These are phyloP conservation scores for Epichloe festucae DNA, from an alignment of 2,329 filamentous ascomycete genomes.

Conservation along the genomic window DNA sequence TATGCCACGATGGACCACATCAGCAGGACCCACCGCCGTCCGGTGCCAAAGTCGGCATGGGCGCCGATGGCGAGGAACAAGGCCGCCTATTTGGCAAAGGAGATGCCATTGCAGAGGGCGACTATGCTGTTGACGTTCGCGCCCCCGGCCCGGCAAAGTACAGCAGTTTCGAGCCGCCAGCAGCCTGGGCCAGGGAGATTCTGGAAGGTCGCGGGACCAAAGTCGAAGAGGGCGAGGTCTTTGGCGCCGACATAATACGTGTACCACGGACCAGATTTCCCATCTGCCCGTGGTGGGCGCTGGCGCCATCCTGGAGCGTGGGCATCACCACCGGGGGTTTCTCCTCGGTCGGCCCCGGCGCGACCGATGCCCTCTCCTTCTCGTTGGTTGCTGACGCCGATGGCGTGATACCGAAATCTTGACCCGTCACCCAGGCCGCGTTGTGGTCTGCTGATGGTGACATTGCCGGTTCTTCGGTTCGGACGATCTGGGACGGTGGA, in stretches of 20 bases:
- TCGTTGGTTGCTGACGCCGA: not conserved
- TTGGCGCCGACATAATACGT: constrained; percentile 55
- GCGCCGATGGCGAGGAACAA: constrained; percentile 39
- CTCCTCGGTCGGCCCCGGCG: not conserved
- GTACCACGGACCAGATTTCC: constrained; percentile 17
- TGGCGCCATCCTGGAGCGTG: not conserved
- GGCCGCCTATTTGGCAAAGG: constrained; percentile 52
- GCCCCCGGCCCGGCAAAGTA: constrained; percentile 42
- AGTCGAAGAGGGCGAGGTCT: constrained; percentile 49
- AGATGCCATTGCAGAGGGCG: constrained; percentile 52
- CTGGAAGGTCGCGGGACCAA: constrained; percentile 51
- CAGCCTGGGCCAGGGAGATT: constrained; percentile 47
- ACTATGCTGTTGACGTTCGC: constrained; percentile 55
- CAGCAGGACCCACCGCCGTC: constrained; percentile 49
- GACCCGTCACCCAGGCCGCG: not conserved
- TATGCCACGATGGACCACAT: constrained; percentile 47
- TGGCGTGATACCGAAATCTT: not conserved
- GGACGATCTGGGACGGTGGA: not conserved
- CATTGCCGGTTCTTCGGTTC: not conserved
- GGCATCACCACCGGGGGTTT: constrained; percentile 1
- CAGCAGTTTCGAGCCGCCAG: constrained; percentile 34
- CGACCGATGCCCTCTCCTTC: not conserved
- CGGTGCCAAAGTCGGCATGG: constrained; percentile 51
- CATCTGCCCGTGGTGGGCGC: constrained; percentile 10
- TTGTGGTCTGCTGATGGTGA: not conserved